Evolutionary conservation across 2,329 filamentous ascomycete species (phyloP), one percentile per base, ranked within the genome.

Genomic region (Truncatella angustata): DNA sequence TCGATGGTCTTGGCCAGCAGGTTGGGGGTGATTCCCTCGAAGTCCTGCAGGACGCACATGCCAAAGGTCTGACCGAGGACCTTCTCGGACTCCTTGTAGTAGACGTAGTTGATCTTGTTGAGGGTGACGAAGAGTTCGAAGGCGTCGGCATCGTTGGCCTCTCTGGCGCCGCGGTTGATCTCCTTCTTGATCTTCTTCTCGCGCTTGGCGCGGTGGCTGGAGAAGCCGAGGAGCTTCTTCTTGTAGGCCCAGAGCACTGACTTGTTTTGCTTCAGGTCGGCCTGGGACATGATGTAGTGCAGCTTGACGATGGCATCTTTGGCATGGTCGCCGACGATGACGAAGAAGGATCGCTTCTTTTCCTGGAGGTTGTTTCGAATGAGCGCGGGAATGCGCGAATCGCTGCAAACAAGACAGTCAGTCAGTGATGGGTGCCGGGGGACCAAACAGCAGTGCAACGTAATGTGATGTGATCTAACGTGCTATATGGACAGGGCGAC

Each of bases 81-180:
- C 79, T 97, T 97, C 66, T 99, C 94, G 24, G 94, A 97, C 76
- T 99, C 94, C 74, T 99, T 99, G 79, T 99, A 99, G 80, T 96
- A 99, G 53, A 94, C 91, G 81, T 99, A 99, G 71, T 94, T 89
- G 69, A 99, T 96, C 71, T 97, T 91, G 75, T 97, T 90, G 52
- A 96, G 85, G 53, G 91, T 94, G 63, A 97, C 88, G 73, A 97
- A 99, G 50, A 97, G 83, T 74, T 99, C 94, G 76, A 99, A 99
- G 0, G 94, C 89, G 68, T 99, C 94, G 68, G 96, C 91, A 50
- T 85, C 82, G 70, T 99, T 96, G 56, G 89, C 84, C 71, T 99
- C 94, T 66, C 95, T 85, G 60, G 92, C 91, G 40, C 94, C 94
- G 63, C 91, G 84, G 76, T 96, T 97, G 71, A 99, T 91, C 66